Conservation (phyloP, 345 rosid genomes). For the Geranium brycei region DNA sequence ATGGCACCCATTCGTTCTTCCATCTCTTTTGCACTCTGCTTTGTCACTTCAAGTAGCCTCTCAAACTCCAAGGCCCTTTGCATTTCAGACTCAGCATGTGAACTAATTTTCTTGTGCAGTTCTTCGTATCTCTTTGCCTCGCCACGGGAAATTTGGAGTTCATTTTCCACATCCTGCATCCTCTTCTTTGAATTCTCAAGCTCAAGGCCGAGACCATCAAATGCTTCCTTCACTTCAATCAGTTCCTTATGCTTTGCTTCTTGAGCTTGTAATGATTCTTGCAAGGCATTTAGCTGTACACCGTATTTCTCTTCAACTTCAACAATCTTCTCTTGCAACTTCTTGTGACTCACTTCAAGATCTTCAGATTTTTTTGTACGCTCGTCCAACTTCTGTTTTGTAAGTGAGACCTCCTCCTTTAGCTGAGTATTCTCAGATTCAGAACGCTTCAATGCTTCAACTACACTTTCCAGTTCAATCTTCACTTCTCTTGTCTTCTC, state of each 20-base stretch:
- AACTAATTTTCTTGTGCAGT: constrained; percentile 62
- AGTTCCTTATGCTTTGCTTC: constrained; percentile 68
- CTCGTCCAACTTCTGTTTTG: constrained; percentile 47
- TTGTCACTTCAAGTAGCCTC: constrained; percentile 52
- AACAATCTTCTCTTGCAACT: constrained; percentile 48
- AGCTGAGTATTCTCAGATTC: constrained; percentile 52
- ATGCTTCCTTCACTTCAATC: constrained; percentile 59
- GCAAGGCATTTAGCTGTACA: constrained; percentile 41
- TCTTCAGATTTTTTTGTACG: constrained; percentile 46
- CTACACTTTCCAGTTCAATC: constrained; percentile 60
- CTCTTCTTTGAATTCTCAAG: constrained; percentile 52
- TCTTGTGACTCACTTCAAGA: constrained; percentile 49
- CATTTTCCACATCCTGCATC: constrained; percentile 51
- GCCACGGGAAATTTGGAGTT: constrained; percentile 38
- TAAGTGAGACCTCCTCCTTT: constrained; percentile 42
- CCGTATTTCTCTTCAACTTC: constrained; percentile 54
- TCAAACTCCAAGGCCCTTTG: constrained; percentile 69
- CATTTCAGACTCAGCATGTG: constrained; percentile 63
- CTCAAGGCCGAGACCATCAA: constrained; percentile 48
- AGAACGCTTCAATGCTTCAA: constrained; percentile 44
- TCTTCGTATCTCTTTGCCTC: constrained; percentile 73
- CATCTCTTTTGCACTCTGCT: constrained; percentile 40
- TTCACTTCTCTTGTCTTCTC: constrained; percentile 78
- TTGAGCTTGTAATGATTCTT: constrained; percentile 53
- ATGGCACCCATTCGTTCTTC: constrained; percentile 51